Percentiles rank a stretch among this genome's conserved stretches.
Conservation (phyloP, 768 basidiomycete genomes). For the Phlegmacium glaucopus region DNA sequence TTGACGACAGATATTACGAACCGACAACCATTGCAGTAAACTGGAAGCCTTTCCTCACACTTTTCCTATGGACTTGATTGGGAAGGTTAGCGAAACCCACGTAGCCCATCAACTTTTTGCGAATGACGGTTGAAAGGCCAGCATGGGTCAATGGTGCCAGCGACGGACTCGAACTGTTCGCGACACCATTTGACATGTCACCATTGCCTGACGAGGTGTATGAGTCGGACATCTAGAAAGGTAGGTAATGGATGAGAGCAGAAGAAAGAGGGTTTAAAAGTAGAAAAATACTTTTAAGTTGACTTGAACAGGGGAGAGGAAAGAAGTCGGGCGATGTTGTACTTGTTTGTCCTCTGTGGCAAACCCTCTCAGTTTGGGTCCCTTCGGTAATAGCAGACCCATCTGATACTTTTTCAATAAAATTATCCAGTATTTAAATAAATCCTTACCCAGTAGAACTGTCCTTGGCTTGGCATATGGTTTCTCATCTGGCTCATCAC, state of each 20-base stretch:
- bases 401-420: conserved; percentile 8
- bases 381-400: conserved; percentile 46
- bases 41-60: conserved; percentile 97
- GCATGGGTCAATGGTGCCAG: conserved; percentile 37
- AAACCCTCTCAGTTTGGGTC: conserved; percentile 40
- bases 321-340: conserved; percentile 47
- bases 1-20: conserved; percentile 41
- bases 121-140: conserved; percentile 48
- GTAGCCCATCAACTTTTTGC: conserved; percentile 94
- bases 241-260: conserved; percentile 25
- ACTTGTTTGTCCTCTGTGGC: conserved; percentile 45
- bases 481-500: not conserved
- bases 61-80: conserved; percentile 99
- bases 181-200: conserved; percentile 56
- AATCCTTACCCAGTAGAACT: conserved; percentile 29
- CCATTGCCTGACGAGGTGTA: conserved; percentile 67
- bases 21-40: conserved; percentile 99
- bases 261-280: conserved; percentile 25
- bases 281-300: conserved; percentile 49
- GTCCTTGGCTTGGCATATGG: conserved; percentile 12
- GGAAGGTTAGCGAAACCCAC: conserved; percentile 97
- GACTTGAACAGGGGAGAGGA: conserved; percentile 50
- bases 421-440: not conserved
- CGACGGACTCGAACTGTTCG: conserved; percentile 65
- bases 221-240: conserved; percentile 67